A percentile compares a stretch with the other conserved stretches of the same genome.
Evolutionary conservation across 192 early-diverging fungal genomes (phyloP).

Genomic region (Mortierella antarctica): DNA sequence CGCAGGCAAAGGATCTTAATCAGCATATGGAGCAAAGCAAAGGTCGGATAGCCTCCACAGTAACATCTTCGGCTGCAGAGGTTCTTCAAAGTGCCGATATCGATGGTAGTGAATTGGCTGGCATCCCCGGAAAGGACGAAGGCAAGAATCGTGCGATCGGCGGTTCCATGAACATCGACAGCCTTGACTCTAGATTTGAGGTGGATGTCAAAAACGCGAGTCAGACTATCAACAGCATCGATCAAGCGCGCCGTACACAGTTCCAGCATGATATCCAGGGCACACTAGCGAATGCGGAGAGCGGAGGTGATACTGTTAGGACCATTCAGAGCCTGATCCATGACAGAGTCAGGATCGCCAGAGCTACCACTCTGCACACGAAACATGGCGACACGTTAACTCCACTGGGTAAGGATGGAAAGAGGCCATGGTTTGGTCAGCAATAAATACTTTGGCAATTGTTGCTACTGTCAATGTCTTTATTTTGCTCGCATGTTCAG

Average conservation of each 20-base stretch:
- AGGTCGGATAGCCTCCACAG: background rate
- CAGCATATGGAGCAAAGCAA: background rate
- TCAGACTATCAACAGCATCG: background rate
- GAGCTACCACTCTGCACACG: background rate
- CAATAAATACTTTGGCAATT: background rate
- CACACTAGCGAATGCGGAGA: background rate
- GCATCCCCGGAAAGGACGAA: background rate
- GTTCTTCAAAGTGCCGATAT: background rate
- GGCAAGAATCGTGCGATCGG: background rate
- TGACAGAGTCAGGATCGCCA: background rate
- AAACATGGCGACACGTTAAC: background rate
- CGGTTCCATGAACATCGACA: background rate
- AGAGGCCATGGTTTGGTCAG: conserved; percentile 10
- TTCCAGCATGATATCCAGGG: conserved; percentile 8
- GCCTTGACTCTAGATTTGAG: conserved; percentile 11
- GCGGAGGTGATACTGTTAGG: background rate
- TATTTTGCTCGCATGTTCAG: background rate
- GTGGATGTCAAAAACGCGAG: background rate
- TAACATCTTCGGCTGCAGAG: background rate
- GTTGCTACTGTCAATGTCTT: background rate
- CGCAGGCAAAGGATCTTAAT: conserved; percentile 2
- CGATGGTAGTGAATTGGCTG: background rate
- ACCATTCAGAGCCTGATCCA: background rate
- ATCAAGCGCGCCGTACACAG: background rate
- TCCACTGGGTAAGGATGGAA: background rate